Evolutionary conservation across 805 yeast species (phyloP).

Genomic region (Wickerhamomyces silvicola): DNA sequence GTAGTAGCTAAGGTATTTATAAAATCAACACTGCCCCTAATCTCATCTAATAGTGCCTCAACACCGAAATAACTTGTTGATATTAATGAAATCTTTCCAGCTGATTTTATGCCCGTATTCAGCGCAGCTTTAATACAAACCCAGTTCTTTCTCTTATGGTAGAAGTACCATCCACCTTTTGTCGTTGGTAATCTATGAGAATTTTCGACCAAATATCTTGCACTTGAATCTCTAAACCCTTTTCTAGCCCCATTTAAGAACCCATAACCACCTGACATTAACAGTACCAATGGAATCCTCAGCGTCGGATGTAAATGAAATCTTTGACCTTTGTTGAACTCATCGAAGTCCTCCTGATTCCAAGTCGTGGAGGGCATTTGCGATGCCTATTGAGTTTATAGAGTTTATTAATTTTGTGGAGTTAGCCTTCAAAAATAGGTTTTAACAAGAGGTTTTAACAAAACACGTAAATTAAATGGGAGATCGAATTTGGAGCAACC

Average conservation of each 20-base stretch:
- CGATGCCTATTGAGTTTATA: too few species aligned
- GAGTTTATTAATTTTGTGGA: too few species aligned
- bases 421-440: too few species aligned
- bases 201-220: constrained; percentile 67
- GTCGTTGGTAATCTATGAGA: constrained; percentile 75
- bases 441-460: too few species aligned
- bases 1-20: constrained; percentile 58
- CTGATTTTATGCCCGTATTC: constrained; percentile 38
- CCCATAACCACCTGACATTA: constrained; percentile 37
- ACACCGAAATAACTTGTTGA: constrained; percentile 48
- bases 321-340: constrained; percentile 20
- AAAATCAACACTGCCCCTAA: constrained; percentile 51
- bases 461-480: too few species aligned
- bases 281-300: constrained; percentile 36
- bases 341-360: not conserved
- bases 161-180: constrained; percentile 83
- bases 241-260: constrained; percentile 49
- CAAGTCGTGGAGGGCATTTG: too few species aligned
- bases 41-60: constrained; percentile 55
- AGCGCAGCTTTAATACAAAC: constrained; percentile 57
- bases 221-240: constrained; percentile 50
- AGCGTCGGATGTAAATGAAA: constrained; percentile 43
- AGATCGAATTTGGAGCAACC: constrained; percentile 11
- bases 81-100: constrained; percentile 35
- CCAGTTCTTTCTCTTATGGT: constrained; percentile 78